Evolutionary conservation across 306 rosid species (phyloP).

Genomic region (Pachyrhizus erosus): DNA sequence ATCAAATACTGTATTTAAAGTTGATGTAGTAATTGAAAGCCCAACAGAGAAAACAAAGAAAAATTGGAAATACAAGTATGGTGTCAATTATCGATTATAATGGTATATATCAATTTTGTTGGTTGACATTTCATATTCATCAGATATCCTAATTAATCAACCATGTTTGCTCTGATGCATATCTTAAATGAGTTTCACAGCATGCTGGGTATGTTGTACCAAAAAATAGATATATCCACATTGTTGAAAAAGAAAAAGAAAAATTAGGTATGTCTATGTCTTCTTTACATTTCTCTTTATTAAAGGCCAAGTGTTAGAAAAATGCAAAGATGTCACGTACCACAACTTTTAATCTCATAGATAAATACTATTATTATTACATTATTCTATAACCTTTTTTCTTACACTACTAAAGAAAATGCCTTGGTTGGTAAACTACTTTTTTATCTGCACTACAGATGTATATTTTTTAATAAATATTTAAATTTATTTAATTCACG

Average conservation of each 20-base stretch:
- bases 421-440: neutral
- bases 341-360: neutral
- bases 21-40: neutral
- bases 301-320: neutral
- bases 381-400: no score
- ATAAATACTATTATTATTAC: neutral
- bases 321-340: neutral
- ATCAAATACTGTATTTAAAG: neutral
- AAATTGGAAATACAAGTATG: neutral
- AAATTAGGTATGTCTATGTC: neutral
- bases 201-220: conserved; percentile 33
- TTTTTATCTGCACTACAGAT: neutral
- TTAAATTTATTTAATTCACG: neutral
- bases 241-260: neutral
- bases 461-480: neutral
- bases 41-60: conserved; percentile 14
- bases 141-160: conserved; percentile 23
- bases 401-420: no score
- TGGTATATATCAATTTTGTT: neutral
- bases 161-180: conserved; percentile 20
- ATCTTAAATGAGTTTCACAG: neutral
- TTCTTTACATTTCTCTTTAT: neutral
- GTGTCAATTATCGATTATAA: neutral
- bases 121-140: conserved; percentile 26
- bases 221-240: conserved; percentile 26